Evolutionary conservation across 768 basidiomycete genomes (phyloP), one percentile per base, ranked within the genome.

Genomic region (Auriscalpium microsporum): DNA sequence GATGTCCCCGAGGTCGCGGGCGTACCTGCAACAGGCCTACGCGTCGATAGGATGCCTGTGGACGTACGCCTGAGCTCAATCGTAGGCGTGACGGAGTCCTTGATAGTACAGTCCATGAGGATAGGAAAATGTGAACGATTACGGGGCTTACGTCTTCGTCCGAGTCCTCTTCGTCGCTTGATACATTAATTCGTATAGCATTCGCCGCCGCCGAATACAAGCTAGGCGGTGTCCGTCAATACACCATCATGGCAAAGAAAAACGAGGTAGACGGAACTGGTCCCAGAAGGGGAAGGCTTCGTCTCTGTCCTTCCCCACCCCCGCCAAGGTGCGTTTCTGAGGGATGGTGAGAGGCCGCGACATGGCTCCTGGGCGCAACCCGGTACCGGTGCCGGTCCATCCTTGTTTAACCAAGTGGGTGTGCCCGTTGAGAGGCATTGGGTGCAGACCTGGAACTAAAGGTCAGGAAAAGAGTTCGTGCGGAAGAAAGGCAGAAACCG

Each of bases 281-380:
- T 97, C 94, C 94, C 94, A 97, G 79, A 97, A 97, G 50, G 94
- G 93, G 67, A 94, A 93, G 0, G 92, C 91, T 63, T 94, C 93
- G 64, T 95, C 94, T 61, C 93, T 80, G 68, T 97, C 91, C 68
- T 92, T 94, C 54, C 94, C 94, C 56, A 97, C 69, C 2, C 94
- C 94, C 10, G 81, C 73, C n/a, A 94, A 74, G 5, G 78, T 90
- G 71, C 85, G 86, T 75, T 96, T 96, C 67, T 88, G 87, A 1
- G 86, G 78, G 42, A 93, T 80, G 6, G 85, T 78, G 35, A 97
- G 71, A 1, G 94, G 94, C 8, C 81, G 78, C 17, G 75, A 75
- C 40, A 94, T 83, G 50, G 90, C 86, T 7, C 89, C 94, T 11
- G 86, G 73, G 33, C 91, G 84, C n/a, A 96, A 83, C 14, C 85